phyloP scores from a whole-genome alignment of 345 rosid genomes.

The Populus davidiana region DNA sequence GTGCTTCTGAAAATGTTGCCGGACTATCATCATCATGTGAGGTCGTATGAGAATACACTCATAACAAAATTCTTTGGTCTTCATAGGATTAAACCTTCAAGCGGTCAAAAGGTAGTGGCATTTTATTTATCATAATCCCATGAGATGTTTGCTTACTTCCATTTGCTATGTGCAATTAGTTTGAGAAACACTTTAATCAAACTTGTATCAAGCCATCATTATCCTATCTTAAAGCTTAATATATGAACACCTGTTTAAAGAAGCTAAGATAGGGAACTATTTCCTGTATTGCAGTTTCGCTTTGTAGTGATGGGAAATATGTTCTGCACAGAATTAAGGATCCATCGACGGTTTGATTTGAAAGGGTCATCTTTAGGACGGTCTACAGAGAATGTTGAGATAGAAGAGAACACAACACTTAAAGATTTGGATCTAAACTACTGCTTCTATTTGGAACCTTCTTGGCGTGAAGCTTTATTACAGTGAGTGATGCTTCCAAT shows the following conservation, averaged over 20 bases:
- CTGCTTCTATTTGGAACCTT: slow-evolving; percentile 78
- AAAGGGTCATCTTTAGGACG: slow-evolving; percentile 95
- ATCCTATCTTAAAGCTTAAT: background rate
- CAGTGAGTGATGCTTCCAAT: slow-evolving; percentile 42
- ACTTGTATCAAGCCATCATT: background rate
- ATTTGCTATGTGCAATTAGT: background rate
- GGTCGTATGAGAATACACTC: slow-evolving; percentile 85
- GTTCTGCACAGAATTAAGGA: slow-evolving; percentile 97
- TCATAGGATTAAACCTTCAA: slow-evolving; percentile 96
- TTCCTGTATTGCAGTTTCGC: slow-evolving; percentile 64
- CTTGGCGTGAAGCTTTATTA: slow-evolving; percentile 86
- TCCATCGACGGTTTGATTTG: slow-evolving; percentile 92
- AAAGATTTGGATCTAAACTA: slow-evolving; percentile 93
- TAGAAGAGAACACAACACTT: slow-evolving; percentile 90
- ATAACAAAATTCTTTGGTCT: slow-evolving; percentile 97
- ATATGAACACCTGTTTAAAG: slow-evolving; percentile 13
- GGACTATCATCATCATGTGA: slow-evolving; percentile 89
- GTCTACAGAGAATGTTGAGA: slow-evolving; percentile 85
- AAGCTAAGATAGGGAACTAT: slow-evolving; percentile 30
- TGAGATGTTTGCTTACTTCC: background rate
- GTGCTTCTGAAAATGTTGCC: slow-evolving; percentile 97
- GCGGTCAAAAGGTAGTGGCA: slow-evolving; percentile 81
- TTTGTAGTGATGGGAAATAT: slow-evolving; percentile 99
- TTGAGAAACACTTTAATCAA: background rate
- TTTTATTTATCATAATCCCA: background rate